phyloP scores from a whole-genome alignment of 108 stramenopile species.

The Schizochytrium sp. region DNA sequence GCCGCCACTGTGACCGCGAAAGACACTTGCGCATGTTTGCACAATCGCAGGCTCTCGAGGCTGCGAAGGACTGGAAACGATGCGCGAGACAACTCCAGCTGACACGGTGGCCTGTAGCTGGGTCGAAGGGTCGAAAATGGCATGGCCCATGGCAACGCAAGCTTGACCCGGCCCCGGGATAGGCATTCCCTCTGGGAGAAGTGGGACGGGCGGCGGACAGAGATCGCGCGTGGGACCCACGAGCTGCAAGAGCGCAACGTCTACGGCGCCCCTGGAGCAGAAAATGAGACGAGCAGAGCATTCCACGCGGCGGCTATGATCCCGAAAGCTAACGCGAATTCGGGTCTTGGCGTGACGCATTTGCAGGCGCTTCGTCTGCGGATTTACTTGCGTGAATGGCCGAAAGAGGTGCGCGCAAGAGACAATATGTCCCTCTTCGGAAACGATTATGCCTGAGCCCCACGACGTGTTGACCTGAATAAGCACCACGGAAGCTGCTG shows the following conservation, averaged over 20 bases:
- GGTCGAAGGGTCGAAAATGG: neutral
- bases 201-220: neutral
- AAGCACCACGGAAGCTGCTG: neutral
- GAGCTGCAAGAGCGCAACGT: neutral
- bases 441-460: neutral
- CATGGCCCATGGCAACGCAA: neutral
- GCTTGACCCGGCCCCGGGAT: neutral
- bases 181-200: neutral
- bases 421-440: neutral
- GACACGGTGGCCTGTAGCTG: neutral
- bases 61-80: neutral
- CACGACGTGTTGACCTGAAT: neutral
- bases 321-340: neutral
- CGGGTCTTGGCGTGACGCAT: neutral
- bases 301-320: neutral
- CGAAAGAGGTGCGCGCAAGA: constrained; percentile 12
- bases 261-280: neutral
- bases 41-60: neutral
- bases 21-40: neutral
- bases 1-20: constrained; percentile 11
- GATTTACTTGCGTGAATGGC: neutral
- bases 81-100: neutral
- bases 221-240: neutral
- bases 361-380: neutral
- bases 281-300: neutral